Conservation (phyloP, 257 asterid species). For the Rubia yunnanensis region DNA sequence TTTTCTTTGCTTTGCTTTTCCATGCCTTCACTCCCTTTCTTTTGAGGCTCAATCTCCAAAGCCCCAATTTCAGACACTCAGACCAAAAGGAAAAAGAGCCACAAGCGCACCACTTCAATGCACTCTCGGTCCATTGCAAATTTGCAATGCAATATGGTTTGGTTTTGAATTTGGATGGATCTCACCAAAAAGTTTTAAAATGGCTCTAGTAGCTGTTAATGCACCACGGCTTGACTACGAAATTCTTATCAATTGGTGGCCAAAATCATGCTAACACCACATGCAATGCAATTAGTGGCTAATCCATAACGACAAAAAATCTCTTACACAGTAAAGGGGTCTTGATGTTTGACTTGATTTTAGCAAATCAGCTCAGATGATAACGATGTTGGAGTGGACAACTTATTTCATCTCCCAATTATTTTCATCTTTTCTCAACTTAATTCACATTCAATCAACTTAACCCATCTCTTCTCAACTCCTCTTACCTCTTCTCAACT, state of each 20-base stretch:
- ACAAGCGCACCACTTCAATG: slow-evolving; percentile 7
- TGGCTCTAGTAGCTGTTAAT: background rate
- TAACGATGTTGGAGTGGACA: too few relatives aligned
- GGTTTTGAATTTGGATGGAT: background rate
- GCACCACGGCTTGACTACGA: background rate
- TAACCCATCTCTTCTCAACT: too few relatives aligned
- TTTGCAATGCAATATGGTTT: too few relatives aligned
- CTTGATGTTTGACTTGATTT: too few relatives aligned
- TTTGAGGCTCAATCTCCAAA: slow-evolving; percentile 42
- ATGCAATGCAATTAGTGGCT: too few relatives aligned
- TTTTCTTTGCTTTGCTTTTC: slow-evolving; percentile 22
- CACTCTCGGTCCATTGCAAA: background rate
- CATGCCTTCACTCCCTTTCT: slow-evolving; percentile 2
- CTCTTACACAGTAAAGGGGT: too few relatives aligned
- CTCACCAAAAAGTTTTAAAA: background rate
- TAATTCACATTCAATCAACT: too few relatives aligned
- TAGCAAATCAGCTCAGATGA: too few relatives aligned
- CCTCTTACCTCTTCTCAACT: too few relatives aligned
- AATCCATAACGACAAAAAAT: too few relatives aligned
- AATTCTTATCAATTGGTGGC: background rate
- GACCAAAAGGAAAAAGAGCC: slow-evolving; percentile 10
- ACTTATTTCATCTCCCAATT: too few relatives aligned
- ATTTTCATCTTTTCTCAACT: too few relatives aligned
- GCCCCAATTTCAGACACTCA: slow-evolving; percentile 8
- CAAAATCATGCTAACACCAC: background rate